Evolutionary conservation across 108 stramenopile genomes (phyloP).

Genomic region (Nitzschia palea): DNA sequence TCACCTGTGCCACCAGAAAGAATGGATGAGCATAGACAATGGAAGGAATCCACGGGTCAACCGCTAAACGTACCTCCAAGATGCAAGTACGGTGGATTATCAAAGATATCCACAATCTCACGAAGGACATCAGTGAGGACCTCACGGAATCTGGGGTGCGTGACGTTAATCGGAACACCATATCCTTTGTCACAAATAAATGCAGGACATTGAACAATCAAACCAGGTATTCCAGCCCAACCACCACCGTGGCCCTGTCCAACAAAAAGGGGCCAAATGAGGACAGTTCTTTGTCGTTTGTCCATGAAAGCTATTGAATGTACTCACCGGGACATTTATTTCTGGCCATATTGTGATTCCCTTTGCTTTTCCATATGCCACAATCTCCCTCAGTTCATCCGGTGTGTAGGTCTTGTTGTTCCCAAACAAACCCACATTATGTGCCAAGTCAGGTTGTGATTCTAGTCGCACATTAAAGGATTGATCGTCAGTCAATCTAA

Average conservation of each 20-base stretch:
- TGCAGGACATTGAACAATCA: constrained; percentile 42
- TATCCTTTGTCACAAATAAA: constrained; percentile 47
- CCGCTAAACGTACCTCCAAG: constrained; percentile 38
- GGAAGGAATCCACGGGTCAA: too few relatives aligned
- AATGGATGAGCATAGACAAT: not conserved
- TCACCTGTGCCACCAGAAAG: constrained; percentile 7
- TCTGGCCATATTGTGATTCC: constrained; percentile 45
- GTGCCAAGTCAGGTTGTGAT: constrained; percentile 32
- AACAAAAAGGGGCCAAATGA: too few relatives aligned
- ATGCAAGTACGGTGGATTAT: constrained; percentile 46
- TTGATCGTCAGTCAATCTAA: constrained; percentile 59
- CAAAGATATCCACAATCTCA: constrained; percentile 45
- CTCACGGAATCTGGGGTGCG: constrained; percentile 16
- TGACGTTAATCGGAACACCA: constrained; percentile 47
- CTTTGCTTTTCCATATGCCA: constrained; percentile 25
- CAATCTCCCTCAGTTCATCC: constrained; percentile 34
- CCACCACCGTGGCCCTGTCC: constrained; percentile 39
- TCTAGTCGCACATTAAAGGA: constrained; percentile 33
- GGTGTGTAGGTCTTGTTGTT: constrained; percentile 24
- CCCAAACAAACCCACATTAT: constrained; percentile 14
- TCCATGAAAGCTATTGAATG: too few relatives aligned
- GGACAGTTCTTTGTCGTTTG: too few relatives aligned
- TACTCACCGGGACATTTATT: constrained; percentile 38
- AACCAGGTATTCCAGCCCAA: constrained; percentile 40
- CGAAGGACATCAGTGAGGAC: constrained; percentile 33